Evolutionary conservation across 1,284 basidiomycete species (phyloP).

Genomic region (Heimioporus punctisporus): DNA sequence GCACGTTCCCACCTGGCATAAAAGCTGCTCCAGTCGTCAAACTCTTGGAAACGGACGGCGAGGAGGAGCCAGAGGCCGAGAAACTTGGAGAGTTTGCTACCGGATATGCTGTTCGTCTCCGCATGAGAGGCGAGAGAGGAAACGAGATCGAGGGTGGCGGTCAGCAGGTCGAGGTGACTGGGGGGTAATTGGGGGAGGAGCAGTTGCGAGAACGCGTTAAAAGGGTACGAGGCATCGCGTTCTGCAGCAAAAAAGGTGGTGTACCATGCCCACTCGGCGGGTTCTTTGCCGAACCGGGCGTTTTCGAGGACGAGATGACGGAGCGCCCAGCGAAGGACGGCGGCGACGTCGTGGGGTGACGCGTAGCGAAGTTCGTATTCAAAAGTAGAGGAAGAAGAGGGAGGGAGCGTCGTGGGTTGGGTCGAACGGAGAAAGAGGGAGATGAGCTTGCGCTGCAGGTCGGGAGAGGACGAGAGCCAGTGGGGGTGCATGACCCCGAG

Average conservation of each 20-base stretch:
- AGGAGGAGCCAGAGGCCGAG: conserved; percentile 74
- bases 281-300: conserved; percentile 50
- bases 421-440: conserved; percentile 70
- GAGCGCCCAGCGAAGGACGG: conserved; percentile 78
- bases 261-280: conserved; percentile 63
- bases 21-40: conserved; percentile 53
- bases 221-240: conserved; percentile 54
- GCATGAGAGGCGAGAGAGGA: conserved; percentile 70
- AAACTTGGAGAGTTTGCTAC: conserved; percentile 71
- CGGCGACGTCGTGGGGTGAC: conserved; percentile 73
- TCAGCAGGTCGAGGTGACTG: conserved; percentile 58
- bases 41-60: conserved; percentile 42
- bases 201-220: conserved; percentile 58
- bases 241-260: conserved; percentile 59
- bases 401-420: conserved; percentile 49
- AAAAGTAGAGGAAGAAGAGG: conserved; percentile 52
- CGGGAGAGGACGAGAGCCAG: conserved; percentile 73
- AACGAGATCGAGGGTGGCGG: conserved; percentile 57
- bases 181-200: conserved; percentile 58
- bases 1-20: conserved; percentile 73
- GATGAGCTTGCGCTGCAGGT: conserved; percentile 66
- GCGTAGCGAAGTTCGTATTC: conserved; percentile 63
- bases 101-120: conserved; percentile 70
- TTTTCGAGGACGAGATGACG: conserved; percentile 65
- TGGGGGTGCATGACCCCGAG: conserved; percentile 82